Conservation (phyloP, 164 flowering plant genomes). For the Macadamia tetraphylla region DNA sequence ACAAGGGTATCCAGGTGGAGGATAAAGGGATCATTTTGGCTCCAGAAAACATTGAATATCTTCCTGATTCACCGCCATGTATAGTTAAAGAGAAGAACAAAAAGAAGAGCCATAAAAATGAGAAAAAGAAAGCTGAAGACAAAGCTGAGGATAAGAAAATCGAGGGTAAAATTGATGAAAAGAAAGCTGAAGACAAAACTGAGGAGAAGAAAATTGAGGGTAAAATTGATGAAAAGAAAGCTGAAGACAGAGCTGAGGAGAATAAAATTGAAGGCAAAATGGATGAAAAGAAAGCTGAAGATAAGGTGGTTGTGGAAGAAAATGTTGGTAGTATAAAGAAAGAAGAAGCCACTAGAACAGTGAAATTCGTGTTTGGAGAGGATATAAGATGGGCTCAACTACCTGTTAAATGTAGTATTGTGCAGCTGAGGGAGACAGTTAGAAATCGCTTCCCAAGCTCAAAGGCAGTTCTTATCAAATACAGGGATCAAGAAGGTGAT, state of each 20-base stretch:
- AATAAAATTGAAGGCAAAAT: slow-evolving; percentile 15
- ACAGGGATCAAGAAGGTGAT: slow-evolving; percentile 87
- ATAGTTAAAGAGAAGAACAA: too few relatives aligned
- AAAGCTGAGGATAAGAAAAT: slow-evolving; percentile 2
- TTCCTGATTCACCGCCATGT: slow-evolving; percentile 7
- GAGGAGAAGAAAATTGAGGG: slow-evolving; percentile 22
- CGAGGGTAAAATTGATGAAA: slow-evolving; percentile 37
- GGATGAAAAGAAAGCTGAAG: slow-evolving; percentile 36
- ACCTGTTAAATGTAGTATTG: slow-evolving; percentile 54
- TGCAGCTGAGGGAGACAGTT: slow-evolving; percentile 48
- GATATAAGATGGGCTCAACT: slow-evolving; percentile 86
- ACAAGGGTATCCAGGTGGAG: slow-evolving; percentile 30
- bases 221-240: slow-evolving; percentile 40
- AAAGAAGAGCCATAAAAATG: too few relatives aligned
- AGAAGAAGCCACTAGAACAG: slow-evolving; percentile 34
- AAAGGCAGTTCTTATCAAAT: slow-evolving; percentile 64
- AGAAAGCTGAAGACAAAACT: slow-evolving; percentile 29
- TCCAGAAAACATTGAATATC: slow-evolving; percentile 35
- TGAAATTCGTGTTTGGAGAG: slow-evolving; percentile 75
- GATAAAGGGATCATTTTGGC: slow-evolving; percentile 33
- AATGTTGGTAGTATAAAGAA: slow-evolving; percentile 27
- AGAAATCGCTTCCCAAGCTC: slow-evolving; percentile 49
- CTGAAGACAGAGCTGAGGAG: slow-evolving; percentile 11
- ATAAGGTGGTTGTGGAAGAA: slow-evolving; percentile 61
- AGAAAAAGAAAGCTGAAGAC: too few relatives aligned